These are phyloP conservation scores for Mycena rosella DNA, from an alignment of 768 basidiomycete species.

Conservation along the genomic window DNA sequence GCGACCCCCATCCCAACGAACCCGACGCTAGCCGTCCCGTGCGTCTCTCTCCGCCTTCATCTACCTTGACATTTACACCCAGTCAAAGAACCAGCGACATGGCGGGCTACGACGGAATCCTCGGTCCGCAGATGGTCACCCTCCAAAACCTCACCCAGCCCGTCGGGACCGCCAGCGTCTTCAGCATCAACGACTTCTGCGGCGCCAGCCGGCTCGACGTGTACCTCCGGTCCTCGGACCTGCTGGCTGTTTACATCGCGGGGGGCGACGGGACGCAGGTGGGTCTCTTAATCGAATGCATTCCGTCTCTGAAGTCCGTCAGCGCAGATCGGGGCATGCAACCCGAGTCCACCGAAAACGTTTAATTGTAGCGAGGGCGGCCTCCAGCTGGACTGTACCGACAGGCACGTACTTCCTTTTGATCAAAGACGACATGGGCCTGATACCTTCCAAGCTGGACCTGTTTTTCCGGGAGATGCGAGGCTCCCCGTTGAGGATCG, in stretches of 20 bases:
- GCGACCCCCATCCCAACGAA: not conserved
- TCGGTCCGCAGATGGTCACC: conserved; percentile 6
- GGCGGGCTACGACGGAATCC: conserved; percentile 9
- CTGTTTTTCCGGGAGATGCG: too few relatives aligned
- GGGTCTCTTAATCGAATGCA: not conserved
- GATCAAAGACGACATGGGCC: too few relatives aligned
- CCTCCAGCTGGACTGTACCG: too few relatives aligned
- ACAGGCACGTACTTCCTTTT: too few relatives aligned
- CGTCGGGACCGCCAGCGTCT: not conserved
- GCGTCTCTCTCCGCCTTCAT: not conserved
- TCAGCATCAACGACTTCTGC: conserved; percentile 17
- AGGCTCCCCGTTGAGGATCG: too few relatives aligned
- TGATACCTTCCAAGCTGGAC: too few relatives aligned
- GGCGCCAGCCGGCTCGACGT: conserved; percentile 8
- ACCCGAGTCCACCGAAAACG: not conserved
- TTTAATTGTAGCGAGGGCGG: too few relatives aligned
- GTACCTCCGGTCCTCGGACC: conserved; percentile 5
- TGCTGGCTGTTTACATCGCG: conserved; percentile 3
- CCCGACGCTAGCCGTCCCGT: conserved; percentile 19
- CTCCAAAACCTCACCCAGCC: conserved; percentile 17
- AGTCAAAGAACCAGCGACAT: conserved; percentile 12
- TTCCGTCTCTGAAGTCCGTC: not conserved
- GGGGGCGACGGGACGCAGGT: conserved; percentile 17
- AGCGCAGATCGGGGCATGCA: conserved; percentile 4
- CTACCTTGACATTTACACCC: not conserved